These are phyloP conservation scores for Diaporthe humulicola DNA, from an alignment of 2,329 filamentous ascomycete species.

Conservation along the genomic window DNA sequence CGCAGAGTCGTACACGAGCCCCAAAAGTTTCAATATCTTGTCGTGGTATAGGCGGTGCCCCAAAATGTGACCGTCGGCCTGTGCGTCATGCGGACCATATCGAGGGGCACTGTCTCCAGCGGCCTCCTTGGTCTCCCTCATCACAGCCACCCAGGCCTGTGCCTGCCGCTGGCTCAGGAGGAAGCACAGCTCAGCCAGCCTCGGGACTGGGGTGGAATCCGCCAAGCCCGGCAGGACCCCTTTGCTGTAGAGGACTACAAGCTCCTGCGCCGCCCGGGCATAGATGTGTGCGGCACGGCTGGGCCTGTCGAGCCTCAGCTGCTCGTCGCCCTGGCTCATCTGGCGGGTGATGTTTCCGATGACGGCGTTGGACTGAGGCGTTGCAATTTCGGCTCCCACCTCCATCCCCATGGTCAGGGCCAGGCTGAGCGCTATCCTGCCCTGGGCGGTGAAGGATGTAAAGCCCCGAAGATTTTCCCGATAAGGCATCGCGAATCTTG, in stretches of 20 bases:
- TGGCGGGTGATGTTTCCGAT: not conserved
- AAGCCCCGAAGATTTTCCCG: not conserved
- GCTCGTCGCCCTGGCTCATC: not conserved
- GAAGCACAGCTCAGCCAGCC: not conserved
- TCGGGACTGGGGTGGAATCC: fast-evolving
- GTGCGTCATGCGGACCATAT: not conserved
- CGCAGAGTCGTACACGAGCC: not conserved
- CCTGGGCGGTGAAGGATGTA: not conserved
- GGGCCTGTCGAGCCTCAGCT: not conserved
- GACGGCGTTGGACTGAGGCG: not conserved
- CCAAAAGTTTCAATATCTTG: not conserved
- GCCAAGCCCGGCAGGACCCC: not conserved
- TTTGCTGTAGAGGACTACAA: not conserved
- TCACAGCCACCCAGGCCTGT: not conserved
- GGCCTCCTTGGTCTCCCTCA: not conserved
- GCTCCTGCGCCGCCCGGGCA: not conserved
- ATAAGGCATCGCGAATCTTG: not conserved
- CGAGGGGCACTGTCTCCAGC: too few species aligned
- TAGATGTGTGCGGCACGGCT: not conserved
- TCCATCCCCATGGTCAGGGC: not conserved
- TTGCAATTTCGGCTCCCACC: not conserved
- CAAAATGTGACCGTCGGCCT: not conserved
- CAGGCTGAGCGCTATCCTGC: not conserved
- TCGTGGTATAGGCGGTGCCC: not conserved
- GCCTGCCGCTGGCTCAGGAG: not conserved